These are phyloP conservation scores for Rutstroemia sp. DNA, from an alignment of 2,329 filamentous ascomycete species.

Conservation along the genomic window DNA sequence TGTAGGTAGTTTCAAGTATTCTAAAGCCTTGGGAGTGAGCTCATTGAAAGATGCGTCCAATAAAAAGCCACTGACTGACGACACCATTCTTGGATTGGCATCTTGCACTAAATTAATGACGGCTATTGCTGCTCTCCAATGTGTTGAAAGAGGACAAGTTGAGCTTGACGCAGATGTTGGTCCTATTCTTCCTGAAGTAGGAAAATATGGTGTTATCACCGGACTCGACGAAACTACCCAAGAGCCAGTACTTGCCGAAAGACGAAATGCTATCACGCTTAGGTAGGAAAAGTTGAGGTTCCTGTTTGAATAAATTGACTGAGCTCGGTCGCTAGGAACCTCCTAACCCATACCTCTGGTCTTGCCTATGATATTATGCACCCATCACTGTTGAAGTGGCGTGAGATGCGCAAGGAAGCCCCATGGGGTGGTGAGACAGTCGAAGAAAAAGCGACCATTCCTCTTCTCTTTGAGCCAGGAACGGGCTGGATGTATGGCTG, in stretches of 20 bases:
- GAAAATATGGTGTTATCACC: slow-evolving; percentile 20
- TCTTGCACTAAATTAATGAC: slow-evolving; percentile 50
- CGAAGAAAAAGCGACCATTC: slow-evolving; percentile 21
- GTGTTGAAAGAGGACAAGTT: slow-evolving; percentile 44
- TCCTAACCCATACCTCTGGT: slow-evolving; percentile 23
- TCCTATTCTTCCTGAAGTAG: slow-evolving; percentile 20
- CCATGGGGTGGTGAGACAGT: background rate
- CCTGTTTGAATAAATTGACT: background rate
- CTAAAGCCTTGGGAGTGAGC: slow-evolving; percentile 29
- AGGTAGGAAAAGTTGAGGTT: slow-evolving; percentile 10
- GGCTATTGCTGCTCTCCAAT: slow-evolving; percentile 46
- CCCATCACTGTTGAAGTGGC: background rate
- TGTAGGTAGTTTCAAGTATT: slow-evolving; percentile 32
- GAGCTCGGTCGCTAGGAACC: slow-evolving; percentile 15
- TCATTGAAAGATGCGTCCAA: slow-evolving; percentile 47
- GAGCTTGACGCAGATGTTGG: slow-evolving; percentile 38
- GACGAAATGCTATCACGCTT: slow-evolving; percentile 22
- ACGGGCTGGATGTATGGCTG: slow-evolving; percentile 51
- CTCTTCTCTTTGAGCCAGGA: slow-evolving; percentile 57
- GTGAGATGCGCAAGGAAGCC: background rate
- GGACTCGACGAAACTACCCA: slow-evolving; percentile 16
- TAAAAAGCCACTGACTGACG: slow-evolving; percentile 47
- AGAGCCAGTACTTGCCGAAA: slow-evolving; percentile 14
- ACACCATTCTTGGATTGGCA: slow-evolving; percentile 53
- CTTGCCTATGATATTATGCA: slow-evolving; percentile 13